Conservation (phyloP, 768 basidiomycete species). For the Kwoniella sp. region DNA sequence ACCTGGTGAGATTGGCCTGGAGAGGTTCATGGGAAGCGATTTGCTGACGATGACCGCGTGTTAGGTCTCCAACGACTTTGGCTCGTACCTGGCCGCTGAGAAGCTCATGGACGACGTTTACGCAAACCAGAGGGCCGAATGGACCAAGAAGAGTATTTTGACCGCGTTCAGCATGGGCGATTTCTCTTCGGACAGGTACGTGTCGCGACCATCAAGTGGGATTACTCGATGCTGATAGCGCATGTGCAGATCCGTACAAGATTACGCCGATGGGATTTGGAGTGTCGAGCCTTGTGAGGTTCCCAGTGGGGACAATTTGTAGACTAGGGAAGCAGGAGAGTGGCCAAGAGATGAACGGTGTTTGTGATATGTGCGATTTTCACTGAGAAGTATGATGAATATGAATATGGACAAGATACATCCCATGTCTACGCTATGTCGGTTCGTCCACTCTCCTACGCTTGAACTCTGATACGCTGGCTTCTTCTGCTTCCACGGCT, state of each 20-base stretch:
- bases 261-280: conserved; percentile 68
- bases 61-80: conserved; percentile 82
- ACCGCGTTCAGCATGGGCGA: conserved; percentile 73
- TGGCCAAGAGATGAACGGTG: not conserved
- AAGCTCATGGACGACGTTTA: conserved; percentile 85
- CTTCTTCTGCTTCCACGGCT: too few relatives aligned
- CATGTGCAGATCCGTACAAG: conserved; percentile 61
- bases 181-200: conserved; percentile 78
- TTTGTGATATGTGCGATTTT: too few relatives aligned
- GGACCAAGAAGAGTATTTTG: conserved; percentile 68
- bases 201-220: not conserved
- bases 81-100: conserved; percentile 81
- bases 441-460: not conserved
- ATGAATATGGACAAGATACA: too few relatives aligned
- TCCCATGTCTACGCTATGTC: too few relatives aligned
- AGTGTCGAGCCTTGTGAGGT: conserved; percentile 31
- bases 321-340: too few relatives aligned
- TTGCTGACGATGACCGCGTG: conserved; percentile 1
- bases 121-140: conserved; percentile 66
- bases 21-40: too few relatives aligned
- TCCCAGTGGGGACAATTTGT: conserved; percentile 26
- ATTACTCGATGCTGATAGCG: not conserved
- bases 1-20: conserved; percentile 28
- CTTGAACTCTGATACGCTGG: too few relatives aligned
- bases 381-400: too few relatives aligned